Evolutionary conservation across 2,329 filamentous ascomycete species (phyloP).

Genomic region (Elsinoe fawcettii): DNA sequence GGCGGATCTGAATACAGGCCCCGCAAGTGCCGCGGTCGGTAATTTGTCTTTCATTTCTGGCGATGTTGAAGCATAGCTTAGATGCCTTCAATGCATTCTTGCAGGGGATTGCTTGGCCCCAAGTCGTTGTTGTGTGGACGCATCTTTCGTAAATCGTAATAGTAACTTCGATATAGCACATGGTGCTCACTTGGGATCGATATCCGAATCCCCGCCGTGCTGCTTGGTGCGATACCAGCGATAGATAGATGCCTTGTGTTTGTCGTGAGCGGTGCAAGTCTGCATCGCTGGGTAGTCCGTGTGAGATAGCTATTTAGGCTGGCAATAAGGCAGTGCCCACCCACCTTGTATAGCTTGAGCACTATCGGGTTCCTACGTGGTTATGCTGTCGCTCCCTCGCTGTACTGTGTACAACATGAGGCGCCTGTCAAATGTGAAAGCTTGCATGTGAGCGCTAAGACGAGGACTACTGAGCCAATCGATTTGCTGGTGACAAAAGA

Average conservation of each 20-base stretch:
- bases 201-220: no score
- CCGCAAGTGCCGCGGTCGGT: background rate
- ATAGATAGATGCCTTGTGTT: no score
- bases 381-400: background rate
- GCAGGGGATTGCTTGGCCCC: constrained; percentile 5
- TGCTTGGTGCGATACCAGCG: no score
- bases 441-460: background rate
- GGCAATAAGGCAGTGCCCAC: no score
- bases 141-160: background rate
- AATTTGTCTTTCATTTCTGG: background rate
- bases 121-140: background rate
- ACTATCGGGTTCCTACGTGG: background rate
- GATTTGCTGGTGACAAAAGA: background rate
- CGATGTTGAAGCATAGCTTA: background rate
- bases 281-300: background rate
- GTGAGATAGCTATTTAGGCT: background rate
- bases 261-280: background rate
- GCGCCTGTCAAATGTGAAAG: background rate
- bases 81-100: background rate
- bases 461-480: background rate
- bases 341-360: background rate
- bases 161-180: constrained; percentile 1
- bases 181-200: background rate
- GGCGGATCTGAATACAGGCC: background rate
- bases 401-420: background rate